Evolutionary conservation across 1,139 yeast species (phyloP), one percentile per base, ranked within the genome.

Genomic region (Zygotorulaspora mrakii): DNA sequence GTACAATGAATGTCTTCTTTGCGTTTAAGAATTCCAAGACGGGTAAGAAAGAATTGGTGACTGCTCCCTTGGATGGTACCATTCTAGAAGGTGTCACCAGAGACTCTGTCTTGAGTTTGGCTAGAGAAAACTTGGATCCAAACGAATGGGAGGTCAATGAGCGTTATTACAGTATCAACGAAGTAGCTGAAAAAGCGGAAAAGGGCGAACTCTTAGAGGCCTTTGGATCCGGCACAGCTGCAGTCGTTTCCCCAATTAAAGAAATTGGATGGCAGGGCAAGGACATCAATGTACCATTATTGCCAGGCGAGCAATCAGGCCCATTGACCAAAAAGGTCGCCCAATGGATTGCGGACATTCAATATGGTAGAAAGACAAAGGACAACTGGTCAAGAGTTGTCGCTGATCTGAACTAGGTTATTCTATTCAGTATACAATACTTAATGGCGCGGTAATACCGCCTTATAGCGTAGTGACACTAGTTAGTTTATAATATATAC

Each of bases 151-250:
- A 66, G 27, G 69, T 91, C 43, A 74, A 70, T 51, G 97, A 91
- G 70, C 81, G 97, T 67, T 76, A 77, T 66, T 83, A 73, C 68
- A 76, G 94, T 49, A 88, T 91, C 53, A 61, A 66, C 49, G 97
- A 91, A 68, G 84, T 91, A 42, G 74, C 74, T 40, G 88, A 84
- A 55, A 78, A 77, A 56, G 82, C 95, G 35, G 69, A 67, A 30
- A 77, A 79, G 64, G 95, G 95, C 43, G 82, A 84, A 62, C 75
- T 91, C 57, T 76, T 88, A 7, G 97, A 91, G 70, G 95, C 96
- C 10, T 91, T 91, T 59, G 98, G 98, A 53, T 74, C 96, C 13
- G 97, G 98, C 57, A 91, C 98, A 40, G 97, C 98, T 41, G 97
- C 97, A 29, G 79, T 89, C 61, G 97, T 91, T 33, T 80, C 95